These are phyloP conservation scores for Penicillium flavigenum DNA, from an alignment of 495 filamentous ascomycete species.

Conservation along the genomic window DNA sequence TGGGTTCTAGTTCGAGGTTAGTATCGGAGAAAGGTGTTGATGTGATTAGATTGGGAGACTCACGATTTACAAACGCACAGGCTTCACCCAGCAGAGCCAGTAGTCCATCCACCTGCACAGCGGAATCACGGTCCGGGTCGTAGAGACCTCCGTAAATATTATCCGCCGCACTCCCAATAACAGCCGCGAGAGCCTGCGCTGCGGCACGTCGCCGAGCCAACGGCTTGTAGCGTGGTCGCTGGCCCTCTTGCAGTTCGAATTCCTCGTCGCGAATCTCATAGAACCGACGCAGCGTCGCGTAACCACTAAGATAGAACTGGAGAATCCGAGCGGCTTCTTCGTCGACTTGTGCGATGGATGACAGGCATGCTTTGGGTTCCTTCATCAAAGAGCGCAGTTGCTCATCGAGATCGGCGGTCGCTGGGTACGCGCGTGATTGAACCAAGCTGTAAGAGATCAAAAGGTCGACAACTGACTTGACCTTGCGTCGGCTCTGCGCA, in stretches of 20 bases:
- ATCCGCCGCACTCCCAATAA: slow-evolving; percentile 79
- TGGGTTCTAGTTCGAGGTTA: slow-evolving; percentile 35
- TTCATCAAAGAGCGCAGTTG: slow-evolving; percentile 63
- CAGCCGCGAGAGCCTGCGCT: slow-evolving; percentile 67
- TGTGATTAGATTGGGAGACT: slow-evolving; percentile 21
- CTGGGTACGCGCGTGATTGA: slow-evolving; percentile 76
- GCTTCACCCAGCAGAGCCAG: slow-evolving; percentile 83
- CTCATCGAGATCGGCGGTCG: slow-evolving; percentile 63
- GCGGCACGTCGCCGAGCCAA: slow-evolving; percentile 63
- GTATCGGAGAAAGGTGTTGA: neutral
- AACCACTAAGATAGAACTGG: slow-evolving; percentile 81
- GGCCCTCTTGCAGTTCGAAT: slow-evolving; percentile 37
- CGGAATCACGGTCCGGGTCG: slow-evolving; percentile 71
- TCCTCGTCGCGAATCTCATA: slow-evolving; percentile 80
- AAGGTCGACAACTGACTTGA: slow-evolving; percentile 78
- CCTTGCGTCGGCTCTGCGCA: slow-evolving; percentile 68
- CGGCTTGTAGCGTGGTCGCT: slow-evolving; percentile 44
- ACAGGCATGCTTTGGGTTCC: slow-evolving; percentile 64
- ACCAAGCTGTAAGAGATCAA: slow-evolving; percentile 82
- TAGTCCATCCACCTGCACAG: slow-evolving; percentile 81
- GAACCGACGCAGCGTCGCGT: slow-evolving; percentile 81
- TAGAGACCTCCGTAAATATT: slow-evolving; percentile 86
- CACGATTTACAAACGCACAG: slow-evolving; percentile 67
- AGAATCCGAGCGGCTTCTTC: slow-evolving; percentile 75
- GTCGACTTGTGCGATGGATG: slow-evolving; percentile 63